A percentile compares a stretch with the other conserved stretches of the same genome.
These are phyloP conservation scores for Leptodermis oblonga DNA, from an alignment of 257 asterid species.

Conservation along the genomic window DNA sequence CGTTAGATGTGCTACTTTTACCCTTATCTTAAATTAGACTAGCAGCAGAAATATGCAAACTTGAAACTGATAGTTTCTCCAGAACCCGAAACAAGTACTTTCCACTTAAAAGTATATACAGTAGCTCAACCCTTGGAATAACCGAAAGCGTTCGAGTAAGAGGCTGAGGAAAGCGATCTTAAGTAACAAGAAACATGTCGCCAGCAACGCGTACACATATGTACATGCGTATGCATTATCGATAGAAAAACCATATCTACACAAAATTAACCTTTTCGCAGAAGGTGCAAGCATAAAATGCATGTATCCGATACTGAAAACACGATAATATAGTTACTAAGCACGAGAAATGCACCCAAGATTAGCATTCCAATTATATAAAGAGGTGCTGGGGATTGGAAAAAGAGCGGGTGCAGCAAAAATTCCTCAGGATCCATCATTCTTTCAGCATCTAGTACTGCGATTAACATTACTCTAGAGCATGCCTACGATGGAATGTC, in stretches of 20 bases:
- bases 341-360: background rate
- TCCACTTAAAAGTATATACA: no score
- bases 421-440: background rate
- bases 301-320: background rate
- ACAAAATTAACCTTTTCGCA: background rate
- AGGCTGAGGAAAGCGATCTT: background rate
- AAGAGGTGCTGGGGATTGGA: background rate
- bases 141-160: background rate
- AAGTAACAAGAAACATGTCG: background rate
- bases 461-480: background rate
- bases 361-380: background rate
- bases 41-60: no score
- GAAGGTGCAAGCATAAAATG: background rate
- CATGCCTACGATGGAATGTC: background rate
- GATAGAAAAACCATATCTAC: background rate
- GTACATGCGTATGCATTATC: background rate
- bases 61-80: no score
- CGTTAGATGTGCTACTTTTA: no score
- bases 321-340: background rate
- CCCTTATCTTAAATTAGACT: no score
- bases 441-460: background rate
- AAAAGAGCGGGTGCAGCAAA: background rate
- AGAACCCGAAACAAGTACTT: background rate
- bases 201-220: background rate
- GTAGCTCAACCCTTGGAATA: background rate